Conservation (phyloP, 345 rosid species). For the Zanthoxylum bungeanum region DNA sequence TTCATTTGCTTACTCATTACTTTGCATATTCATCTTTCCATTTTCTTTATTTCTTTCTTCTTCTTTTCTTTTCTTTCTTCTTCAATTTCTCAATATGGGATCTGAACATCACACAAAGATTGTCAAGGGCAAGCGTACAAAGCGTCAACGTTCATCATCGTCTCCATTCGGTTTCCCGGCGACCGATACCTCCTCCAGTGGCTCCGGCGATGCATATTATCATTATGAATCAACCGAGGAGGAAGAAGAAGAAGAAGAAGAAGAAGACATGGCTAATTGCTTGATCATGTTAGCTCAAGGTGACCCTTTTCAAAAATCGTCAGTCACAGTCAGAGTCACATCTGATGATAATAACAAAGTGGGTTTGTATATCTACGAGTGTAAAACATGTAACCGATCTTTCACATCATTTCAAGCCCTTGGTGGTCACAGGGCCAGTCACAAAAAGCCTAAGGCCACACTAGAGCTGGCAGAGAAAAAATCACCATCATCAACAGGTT, state of each 20-base stretch:
- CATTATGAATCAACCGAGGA: no score
- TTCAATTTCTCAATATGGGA: no score
- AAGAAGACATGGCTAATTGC: slow-evolving; percentile 91
- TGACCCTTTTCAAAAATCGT: no score
- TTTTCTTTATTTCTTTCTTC: no score
- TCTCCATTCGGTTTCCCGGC: slow-evolving; percentile 39
- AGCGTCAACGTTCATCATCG: slow-evolving; percentile 62
- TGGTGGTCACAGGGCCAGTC: slow-evolving; percentile 97
- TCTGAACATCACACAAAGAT: no score
- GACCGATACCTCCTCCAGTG: slow-evolving; percentile 52
- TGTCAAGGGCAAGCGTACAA: slow-evolving; percentile 75
- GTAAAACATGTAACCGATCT: slow-evolving; percentile 81
- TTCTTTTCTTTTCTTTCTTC: no score
- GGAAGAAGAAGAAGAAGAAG: no score
- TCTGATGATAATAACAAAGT: slow-evolving; percentile 32
- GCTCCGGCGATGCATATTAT: no score
- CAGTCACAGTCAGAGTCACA: no score
- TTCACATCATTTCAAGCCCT: slow-evolving; percentile 95
- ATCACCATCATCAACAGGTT: background rate
- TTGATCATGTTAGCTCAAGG: slow-evolving; percentile 81
- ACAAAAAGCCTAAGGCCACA: slow-evolving; percentile 59
- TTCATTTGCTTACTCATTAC: no score
- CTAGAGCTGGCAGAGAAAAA: slow-evolving; percentile 25
- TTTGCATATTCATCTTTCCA: no score
- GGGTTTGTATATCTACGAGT: slow-evolving; percentile 72